These are phyloP conservation scores for Fulvia fulva DNA, from an alignment of 2,329 filamentous ascomycete genomes.

Conservation along the genomic window DNA sequence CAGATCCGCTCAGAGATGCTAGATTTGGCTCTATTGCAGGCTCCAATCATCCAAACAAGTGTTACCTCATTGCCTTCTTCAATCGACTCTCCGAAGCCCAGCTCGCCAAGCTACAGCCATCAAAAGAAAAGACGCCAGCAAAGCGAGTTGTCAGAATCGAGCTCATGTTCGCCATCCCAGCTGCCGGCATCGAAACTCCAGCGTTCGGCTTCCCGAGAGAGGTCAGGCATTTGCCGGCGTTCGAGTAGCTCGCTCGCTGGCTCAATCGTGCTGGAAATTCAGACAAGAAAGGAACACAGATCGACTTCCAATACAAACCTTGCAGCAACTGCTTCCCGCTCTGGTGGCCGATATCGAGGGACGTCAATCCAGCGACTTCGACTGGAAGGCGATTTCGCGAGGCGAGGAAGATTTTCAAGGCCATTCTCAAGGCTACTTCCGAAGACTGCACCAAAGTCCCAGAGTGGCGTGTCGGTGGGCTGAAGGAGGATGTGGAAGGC, in stretches of 20 bases:
- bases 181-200: background rate
- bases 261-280: constrained; percentile 1
- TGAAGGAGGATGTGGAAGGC: background rate
- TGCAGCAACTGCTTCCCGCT: background rate
- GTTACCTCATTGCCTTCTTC: constrained; percentile 6
- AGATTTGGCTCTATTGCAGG: background rate
- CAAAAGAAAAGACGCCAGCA: background rate
- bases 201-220: background rate
- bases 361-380: background rate
- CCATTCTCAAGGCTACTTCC: background rate
- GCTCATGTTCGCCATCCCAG: background rate
- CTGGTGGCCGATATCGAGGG: background rate
- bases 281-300: background rate
- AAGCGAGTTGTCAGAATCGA: background rate
- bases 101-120: background rate
- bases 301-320: background rate
- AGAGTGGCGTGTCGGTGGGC: background rate
- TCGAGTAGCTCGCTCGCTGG: background rate
- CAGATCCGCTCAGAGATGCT: background rate
- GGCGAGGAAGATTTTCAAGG: background rate
- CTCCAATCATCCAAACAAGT: background rate
- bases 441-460: background rate
- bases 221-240: too few species aligned
- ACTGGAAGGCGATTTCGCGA: background rate
- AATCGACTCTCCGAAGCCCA: constrained; percentile 3